Evolutionary conservation across 768 basidiomycete genomes (phyloP).

Genomic region (Lentinula edodes): DNA sequence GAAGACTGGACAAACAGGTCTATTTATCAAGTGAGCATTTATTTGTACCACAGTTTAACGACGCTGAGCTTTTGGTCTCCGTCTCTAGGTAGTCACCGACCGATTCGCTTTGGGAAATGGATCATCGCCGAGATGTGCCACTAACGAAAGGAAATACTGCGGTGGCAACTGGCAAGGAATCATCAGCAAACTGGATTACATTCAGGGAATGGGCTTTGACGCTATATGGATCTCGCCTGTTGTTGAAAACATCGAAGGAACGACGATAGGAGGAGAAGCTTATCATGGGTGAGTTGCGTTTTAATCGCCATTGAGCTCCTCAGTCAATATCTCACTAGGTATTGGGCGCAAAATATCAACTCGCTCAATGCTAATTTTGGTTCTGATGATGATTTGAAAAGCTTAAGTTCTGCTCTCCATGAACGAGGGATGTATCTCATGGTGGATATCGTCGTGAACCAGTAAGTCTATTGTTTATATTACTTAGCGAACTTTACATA

Average conservation of each 20-base stretch:
- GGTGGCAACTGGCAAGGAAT: constrained; percentile 69
- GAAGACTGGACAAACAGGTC: constrained; percentile 19
- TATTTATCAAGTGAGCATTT: constrained; percentile 20
- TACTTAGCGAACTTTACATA: not conserved
- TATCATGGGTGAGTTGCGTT: constrained; percentile 61
- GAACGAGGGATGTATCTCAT: constrained; percentile 57
- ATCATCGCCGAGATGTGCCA: constrained; percentile 44
- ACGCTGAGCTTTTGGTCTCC: too few species aligned
- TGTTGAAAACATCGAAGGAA: constrained; percentile 52
- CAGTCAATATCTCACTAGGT: constrained; percentile 14
- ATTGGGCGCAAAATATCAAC: constrained; percentile 49
- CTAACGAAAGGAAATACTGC: constrained; percentile 52
- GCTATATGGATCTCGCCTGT: constrained; percentile 77
- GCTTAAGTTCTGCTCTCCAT: constrained; percentile 63
- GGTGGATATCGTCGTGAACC: constrained; percentile 75
- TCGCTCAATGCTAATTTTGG: constrained; percentile 70
- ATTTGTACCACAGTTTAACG: not conserved
- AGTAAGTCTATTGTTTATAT: constrained; percentile 34
- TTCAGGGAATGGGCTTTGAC: constrained; percentile 68
- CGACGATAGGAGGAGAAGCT: constrained; percentile 59
- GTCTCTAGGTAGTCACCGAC: constrained; percentile 51
- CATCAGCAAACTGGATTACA: constrained; percentile 65
- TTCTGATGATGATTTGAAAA: constrained; percentile 63
- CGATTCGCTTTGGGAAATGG: constrained; percentile 56
- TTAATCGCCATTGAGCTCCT: not conserved